These are phyloP conservation scores for Fagopyrum esculentum DNA, from an alignment of 148 eudicot species.

Conservation along the genomic window DNA sequence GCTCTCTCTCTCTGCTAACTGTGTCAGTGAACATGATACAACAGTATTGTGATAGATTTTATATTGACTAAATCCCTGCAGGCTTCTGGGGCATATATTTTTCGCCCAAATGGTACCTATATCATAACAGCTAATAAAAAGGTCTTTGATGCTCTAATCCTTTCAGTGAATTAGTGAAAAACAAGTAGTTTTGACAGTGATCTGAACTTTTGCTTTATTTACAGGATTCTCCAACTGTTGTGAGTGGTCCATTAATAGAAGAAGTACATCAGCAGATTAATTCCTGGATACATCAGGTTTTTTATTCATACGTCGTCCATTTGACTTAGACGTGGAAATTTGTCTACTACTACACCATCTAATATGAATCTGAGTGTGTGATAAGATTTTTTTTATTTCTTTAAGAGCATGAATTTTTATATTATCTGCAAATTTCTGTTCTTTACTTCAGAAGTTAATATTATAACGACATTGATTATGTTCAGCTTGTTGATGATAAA, in stretches of 20 bases:
- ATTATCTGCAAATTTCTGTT: too few relatives aligned
- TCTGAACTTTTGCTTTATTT: conserved; percentile 12
- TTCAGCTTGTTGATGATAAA: not conserved
- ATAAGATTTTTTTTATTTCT: too few relatives aligned
- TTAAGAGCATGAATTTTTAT: too few relatives aligned
- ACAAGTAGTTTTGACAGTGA: conserved; percentile 13
- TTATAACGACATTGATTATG: not conserved
- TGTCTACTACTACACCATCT: not conserved
- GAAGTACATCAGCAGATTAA: conserved; percentile 86
- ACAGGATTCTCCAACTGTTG: conserved; percentile 57
- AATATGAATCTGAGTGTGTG: not conserved
- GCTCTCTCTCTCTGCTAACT: not conserved
- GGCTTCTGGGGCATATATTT: conserved; percentile 85
- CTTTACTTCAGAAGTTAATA: too few relatives aligned
- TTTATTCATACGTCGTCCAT: conserved; percentile 22
- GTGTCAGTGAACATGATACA: not conserved
- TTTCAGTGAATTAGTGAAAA: conserved; percentile 11
- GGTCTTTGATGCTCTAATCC: conserved; percentile 22
- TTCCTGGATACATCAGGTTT: conserved; percentile 91
- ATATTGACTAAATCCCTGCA: conserved; percentile 18
- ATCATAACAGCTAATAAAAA: conserved; percentile 30
- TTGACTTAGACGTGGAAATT: not conserved
- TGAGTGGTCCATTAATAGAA: conserved; percentile 72
- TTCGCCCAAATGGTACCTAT: conserved; percentile 65
- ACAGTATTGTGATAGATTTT: not conserved